Percentiles rank a stretch among this genome's conserved stretches.
phyloP scores from a whole-genome alignment of 495 filamentous ascomycete species.

The Penicillium simplicissimum region DNA sequence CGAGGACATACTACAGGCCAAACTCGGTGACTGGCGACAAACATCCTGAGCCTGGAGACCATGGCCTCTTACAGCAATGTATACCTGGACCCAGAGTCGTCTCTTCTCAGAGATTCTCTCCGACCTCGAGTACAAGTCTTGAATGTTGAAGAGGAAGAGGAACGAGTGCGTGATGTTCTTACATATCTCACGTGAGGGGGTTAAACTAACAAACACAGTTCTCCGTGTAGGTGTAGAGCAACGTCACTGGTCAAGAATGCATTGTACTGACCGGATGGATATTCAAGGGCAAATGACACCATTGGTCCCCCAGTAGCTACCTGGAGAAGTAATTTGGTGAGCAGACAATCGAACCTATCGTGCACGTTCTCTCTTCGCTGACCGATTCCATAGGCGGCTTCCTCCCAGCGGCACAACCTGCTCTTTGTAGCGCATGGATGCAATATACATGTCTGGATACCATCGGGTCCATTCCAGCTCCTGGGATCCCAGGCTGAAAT shows the following conservation, averaged over 20 bases:
- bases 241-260: too few species aligned
- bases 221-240: slow-evolving; percentile 18
- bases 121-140: slow-evolving; percentile 25
- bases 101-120: background rate
- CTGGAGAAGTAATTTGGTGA: slow-evolving; percentile 57
- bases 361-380: background rate
- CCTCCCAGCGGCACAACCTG: slow-evolving; percentile 62
- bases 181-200: slow-evolving; percentile 17
- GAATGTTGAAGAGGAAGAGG: slow-evolving; percentile 37
- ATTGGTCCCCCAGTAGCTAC: slow-evolving; percentile 33
- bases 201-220: slow-evolving; percentile 26
- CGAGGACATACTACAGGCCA: slow-evolving; percentile 5
- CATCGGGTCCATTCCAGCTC: slow-evolving; percentile 62
- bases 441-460: slow-evolving; percentile 73
- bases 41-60: slow-evolving; percentile 14
- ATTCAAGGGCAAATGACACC: slow-evolving; percentile 32
- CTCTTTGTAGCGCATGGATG: slow-evolving; percentile 76
- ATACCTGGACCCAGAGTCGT: slow-evolving; percentile 4
- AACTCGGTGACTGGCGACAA: slow-evolving; percentile 2
- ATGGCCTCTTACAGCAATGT: slow-evolving; percentile 26
- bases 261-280: slow-evolving; percentile 16
- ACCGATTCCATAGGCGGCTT: slow-evolving; percentile 41
- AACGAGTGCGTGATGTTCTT: slow-evolving; percentile 36
- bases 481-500: slow-evolving; percentile 62
- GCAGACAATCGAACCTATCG: slow-evolving; percentile 4